Percentiles rank a stretch among this genome's conserved stretches.
phyloP scores from a whole-genome alignment of 108 stramenopile genomes.

The Mediolabrus comicus region DNA sequence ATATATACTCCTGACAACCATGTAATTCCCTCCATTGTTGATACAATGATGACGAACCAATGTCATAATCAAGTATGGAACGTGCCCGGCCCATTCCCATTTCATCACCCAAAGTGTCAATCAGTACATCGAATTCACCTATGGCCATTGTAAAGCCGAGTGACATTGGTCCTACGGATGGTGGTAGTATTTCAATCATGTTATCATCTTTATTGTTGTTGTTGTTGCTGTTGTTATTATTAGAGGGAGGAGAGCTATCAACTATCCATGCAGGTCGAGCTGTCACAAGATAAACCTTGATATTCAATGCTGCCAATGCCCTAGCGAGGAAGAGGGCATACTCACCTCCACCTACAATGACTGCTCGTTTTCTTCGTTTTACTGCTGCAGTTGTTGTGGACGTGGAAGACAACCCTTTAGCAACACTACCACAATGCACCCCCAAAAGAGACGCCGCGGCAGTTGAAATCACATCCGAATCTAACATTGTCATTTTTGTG shows the following conservation, averaged over 20 bases:
- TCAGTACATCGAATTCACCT: constrained; percentile 63
- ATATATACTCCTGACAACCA: constrained; percentile 46
- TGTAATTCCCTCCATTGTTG: constrained; percentile 15
- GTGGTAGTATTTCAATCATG: constrained; percentile 44
- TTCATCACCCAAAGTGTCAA: constrained; percentile 68
- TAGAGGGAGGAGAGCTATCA: constrained; percentile 4
- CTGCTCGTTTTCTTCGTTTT: constrained; percentile 34
- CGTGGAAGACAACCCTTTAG: constrained; percentile 25
- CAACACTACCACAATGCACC: constrained; percentile 44
- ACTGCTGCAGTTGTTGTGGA: not conserved
- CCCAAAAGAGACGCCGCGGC: constrained; percentile 35
- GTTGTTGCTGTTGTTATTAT: constrained; percentile 33
- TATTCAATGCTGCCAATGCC: constrained; percentile 6
- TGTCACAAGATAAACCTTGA: constrained; percentile 1
- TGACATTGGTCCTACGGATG: constrained; percentile 50
- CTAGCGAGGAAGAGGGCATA: constrained; percentile 55
- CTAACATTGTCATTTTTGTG: constrained; percentile 20
- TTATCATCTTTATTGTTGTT: constrained; percentile 7
- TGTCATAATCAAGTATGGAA: not conserved
- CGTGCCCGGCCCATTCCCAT: constrained; percentile 1
- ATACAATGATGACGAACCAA: not conserved
- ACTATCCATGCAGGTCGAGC: constrained; percentile 13
- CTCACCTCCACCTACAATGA: constrained; percentile 60
- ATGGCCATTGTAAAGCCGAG: constrained; percentile 55
- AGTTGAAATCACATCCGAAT: constrained; percentile 57